Evolutionary conservation across 2,329 filamentous ascomycete species (phyloP).

Genomic region (Aspergillus ibericus): DNA sequence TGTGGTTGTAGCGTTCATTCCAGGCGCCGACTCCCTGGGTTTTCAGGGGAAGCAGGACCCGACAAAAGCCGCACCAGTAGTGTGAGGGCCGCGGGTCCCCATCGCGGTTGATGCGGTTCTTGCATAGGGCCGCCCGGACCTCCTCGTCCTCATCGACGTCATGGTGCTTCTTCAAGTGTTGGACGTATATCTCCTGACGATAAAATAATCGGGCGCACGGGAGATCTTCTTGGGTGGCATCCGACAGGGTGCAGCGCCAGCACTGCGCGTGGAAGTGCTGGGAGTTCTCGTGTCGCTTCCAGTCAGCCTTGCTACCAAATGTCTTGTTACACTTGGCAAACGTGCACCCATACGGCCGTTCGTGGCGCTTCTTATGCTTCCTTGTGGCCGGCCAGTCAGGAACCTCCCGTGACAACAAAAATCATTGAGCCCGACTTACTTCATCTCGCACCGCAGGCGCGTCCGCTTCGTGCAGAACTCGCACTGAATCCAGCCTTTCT

Average conservation of each 20-base stretch:
- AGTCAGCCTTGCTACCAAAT: conserved; percentile 94
- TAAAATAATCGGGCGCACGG: conserved; percentile 62
- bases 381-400: conserved; percentile 44
- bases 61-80: conserved; percentile 91
- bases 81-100: conserved; percentile 50
- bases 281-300: conserved; percentile 83
- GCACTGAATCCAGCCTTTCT: conserved; percentile 32
- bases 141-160: conserved; percentile 28
- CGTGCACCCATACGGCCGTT: conserved; percentile 79
- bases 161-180: conserved; percentile 61
- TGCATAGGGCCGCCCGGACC: conserved; percentile 42
- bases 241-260: conserved; percentile 65
- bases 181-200: conserved; percentile 58
- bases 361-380: conserved; percentile 82
- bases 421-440: conserved; percentile 25
- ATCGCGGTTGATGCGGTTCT: conserved; percentile 63
- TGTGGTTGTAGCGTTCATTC: conserved; percentile 69
- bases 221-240: conserved; percentile 21
- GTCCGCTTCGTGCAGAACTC: conserved; percentile 32
- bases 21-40: conserved; percentile 56
- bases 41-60: conserved; percentile 54
- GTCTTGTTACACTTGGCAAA: conserved; percentile 65
- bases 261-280: conserved; percentile 72
- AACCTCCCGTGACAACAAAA: neutral
- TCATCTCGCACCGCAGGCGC: conserved; percentile 39